A percentile compares a stretch with the other conserved stretches of the same genome.
Evolutionary conservation across 2,329 filamentous ascomycete species (phyloP).

Genomic region (Colletotrichum musicola): DNA sequence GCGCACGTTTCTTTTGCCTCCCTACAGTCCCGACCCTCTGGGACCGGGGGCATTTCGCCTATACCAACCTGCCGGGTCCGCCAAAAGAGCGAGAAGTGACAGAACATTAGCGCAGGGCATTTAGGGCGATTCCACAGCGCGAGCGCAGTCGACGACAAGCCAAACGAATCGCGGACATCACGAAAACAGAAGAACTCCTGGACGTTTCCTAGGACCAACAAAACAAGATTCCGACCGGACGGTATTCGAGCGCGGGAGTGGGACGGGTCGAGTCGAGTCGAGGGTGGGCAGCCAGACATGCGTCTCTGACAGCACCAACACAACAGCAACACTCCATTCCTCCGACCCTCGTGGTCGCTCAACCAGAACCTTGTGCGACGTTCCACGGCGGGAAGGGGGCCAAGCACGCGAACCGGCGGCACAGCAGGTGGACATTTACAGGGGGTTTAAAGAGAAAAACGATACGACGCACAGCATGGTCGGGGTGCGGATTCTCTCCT

Average conservation of each 20-base stretch:
- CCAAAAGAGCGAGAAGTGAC: conserved; percentile 25
- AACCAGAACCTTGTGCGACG: conserved; percentile 14
- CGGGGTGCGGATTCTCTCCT: neutral
- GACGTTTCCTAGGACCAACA: neutral
- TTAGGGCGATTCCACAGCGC: neutral
- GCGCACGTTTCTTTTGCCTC: neutral
- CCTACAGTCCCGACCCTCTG: conserved; percentile 14
- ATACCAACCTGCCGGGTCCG: conserved; percentile 29
- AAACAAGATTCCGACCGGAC: neutral
- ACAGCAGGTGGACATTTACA: neutral
- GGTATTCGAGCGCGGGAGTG: neutral
- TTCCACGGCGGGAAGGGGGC: neutral
- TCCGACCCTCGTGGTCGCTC: neutral
- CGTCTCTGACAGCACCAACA: conserved; percentile 21
- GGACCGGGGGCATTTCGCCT: conserved; percentile 4
- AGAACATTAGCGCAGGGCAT: neutral
- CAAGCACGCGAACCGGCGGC: conserved; percentile 10
- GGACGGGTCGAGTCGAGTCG: conserved; percentile 4
- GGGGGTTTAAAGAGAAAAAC: neutral
- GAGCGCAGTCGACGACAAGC: neutral
- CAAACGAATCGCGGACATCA: neutral
- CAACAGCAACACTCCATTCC: neutral
- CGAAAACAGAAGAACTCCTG: neutral
- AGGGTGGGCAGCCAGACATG: conserved; percentile 6
- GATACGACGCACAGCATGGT: conserved; percentile 1